Conservation (phyloP, 805 yeast species). For the Lipomyces spencermartinsiae region DNA sequence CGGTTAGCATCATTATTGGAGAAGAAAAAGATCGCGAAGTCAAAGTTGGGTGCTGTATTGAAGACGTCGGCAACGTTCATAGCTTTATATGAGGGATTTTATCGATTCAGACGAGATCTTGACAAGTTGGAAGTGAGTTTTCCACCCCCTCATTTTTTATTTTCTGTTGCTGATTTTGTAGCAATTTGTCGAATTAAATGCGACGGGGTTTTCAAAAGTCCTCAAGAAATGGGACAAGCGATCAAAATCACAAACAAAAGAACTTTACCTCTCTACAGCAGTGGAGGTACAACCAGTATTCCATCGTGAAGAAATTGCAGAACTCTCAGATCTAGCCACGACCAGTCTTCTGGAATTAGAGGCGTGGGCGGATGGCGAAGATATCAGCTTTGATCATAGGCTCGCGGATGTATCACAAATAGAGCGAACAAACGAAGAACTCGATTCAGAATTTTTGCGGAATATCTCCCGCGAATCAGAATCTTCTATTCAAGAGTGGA, state of each 20-base stretch:
- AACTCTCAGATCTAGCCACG: constrained; percentile 70
- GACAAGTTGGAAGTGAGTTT: constrained; percentile 62
- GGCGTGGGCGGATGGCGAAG: constrained; percentile 64
- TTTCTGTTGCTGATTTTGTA: constrained; percentile 42
- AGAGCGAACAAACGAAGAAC: constrained; percentile 37
- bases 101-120: constrained; percentile 85
- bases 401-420: constrained; percentile 34
- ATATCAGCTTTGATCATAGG: constrained; percentile 43
- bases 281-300: constrained; percentile 97
- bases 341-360: constrained; percentile 71
- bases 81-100: constrained; percentile 85
- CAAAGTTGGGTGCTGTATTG: constrained; percentile 54
- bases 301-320: constrained; percentile 84
- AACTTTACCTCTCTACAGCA: constrained; percentile 86
- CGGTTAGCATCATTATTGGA: constrained; percentile 76
- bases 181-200: constrained; percentile 92
- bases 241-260: constrained; percentile 92
- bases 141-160: too few relatives aligned
- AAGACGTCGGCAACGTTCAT: constrained; percentile 78
- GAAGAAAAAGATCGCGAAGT: constrained; percentile 63
- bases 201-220: constrained; percentile 94
- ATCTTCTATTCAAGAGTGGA: constrained; percentile 54
- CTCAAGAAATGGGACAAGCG: constrained; percentile 98
- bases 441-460: constrained; percentile 33
- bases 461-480: constrained; percentile 40